Evolutionary conservation across 2,329 filamentous ascomycete species (phyloP).

Genomic region (Penicillium psychrosexuale): DNA sequence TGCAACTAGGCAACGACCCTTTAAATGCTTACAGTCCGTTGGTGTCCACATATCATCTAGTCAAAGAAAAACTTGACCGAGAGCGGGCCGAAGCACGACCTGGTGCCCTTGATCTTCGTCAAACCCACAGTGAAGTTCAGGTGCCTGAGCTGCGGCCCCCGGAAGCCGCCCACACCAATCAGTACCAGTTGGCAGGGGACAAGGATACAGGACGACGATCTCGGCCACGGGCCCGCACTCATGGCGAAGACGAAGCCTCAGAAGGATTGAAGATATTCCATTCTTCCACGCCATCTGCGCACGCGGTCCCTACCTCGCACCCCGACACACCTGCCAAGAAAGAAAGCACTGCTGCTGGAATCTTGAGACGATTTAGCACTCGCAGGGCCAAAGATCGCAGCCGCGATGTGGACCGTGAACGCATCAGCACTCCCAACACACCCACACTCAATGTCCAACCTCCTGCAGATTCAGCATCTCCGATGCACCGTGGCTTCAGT

Average conservation of each 20-base stretch:
- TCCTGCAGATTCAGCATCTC: constrained; percentile 62
- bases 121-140: constrained; percentile 56
- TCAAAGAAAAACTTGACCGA: constrained; percentile 88
- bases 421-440: constrained; percentile 63
- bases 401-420: constrained; percentile 42
- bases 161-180: constrained; percentile 84
- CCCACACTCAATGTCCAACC: constrained; percentile 79
- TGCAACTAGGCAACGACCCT: constrained; percentile 79
- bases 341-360: constrained; percentile 78
- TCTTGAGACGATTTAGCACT: constrained; percentile 88
- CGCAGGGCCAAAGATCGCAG: constrained; percentile 64
- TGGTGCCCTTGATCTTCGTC: constrained; percentile 57
- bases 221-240: constrained; percentile 81
- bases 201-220: constrained; percentile 79
- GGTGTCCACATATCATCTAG: constrained; percentile 91
- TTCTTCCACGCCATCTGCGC: constrained; percentile 48
- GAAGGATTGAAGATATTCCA: constrained; percentile 69
- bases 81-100: constrained; percentile 63
- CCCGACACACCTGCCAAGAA: constrained; percentile 67
- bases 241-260: constrained; percentile 86
- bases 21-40: constrained; percentile 91
- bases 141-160: constrained; percentile 77
- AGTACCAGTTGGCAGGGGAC: constrained; percentile 87
- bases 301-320: constrained; percentile 54
- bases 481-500: constrained; percentile 83